phyloP scores from a whole-genome alignment of 805 yeast genomes.

The Sporopachydermia quercuum region DNA sequence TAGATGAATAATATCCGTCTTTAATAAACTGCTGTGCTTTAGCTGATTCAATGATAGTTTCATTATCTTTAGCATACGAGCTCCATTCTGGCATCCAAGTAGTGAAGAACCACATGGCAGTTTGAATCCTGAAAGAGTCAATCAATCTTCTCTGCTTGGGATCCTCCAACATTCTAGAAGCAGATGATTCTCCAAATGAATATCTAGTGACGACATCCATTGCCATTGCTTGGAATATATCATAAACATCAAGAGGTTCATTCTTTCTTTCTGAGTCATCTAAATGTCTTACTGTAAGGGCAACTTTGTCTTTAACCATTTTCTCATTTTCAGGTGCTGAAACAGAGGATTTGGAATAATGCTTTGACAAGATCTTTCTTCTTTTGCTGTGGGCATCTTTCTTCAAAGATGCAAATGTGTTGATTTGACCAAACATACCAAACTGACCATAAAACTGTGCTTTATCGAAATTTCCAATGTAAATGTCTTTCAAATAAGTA shows the following conservation, averaged over 20 bases:
- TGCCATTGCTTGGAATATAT: constrained; percentile 55
- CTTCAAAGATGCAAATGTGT: constrained; percentile 42
- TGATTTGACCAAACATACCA: constrained; percentile 38
- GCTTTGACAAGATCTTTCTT: constrained; percentile 25
- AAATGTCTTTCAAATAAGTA: constrained; percentile 37
- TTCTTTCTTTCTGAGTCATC: constrained; percentile 8
- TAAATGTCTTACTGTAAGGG: constrained; percentile 15
- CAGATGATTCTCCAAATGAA: constrained; percentile 36
- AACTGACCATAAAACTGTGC: constrained; percentile 44
- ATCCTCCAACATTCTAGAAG: constrained; percentile 29
- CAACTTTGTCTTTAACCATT: constrained; percentile 21
- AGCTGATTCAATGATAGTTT: background rate
- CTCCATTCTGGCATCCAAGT: constrained; percentile 43
- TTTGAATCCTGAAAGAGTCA: constrained; percentile 30
- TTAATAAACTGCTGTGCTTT: background rate
- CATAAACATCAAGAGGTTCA: constrained; percentile 35
- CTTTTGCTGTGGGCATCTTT: constrained; percentile 31
- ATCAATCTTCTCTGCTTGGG: constrained; percentile 27
- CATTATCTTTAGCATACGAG: constrained; percentile 22
- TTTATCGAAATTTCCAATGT: constrained; percentile 40
- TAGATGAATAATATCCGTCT: background rate
- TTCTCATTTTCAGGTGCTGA: constrained; percentile 18
- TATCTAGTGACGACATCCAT: constrained; percentile 54
- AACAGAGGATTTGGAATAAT: constrained; percentile 31
- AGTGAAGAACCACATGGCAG: constrained; percentile 53